Base-by-base conservation (phyloP, 495 filamentous ascomycete species). In the Talaromyces wortmannii region DNA sequence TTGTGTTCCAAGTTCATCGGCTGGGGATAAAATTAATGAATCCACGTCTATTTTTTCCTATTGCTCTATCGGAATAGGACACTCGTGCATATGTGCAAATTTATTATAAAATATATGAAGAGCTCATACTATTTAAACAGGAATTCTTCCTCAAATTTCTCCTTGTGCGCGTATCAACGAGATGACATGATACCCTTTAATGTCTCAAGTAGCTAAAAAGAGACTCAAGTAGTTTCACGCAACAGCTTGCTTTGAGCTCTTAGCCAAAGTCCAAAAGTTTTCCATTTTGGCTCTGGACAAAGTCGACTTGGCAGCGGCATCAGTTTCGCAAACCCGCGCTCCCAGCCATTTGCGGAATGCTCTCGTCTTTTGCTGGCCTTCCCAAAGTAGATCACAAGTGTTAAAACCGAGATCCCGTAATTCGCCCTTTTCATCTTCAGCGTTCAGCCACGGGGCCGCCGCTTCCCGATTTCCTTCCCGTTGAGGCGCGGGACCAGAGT, bases 241-340 rank as follows among this genome's bases (percentile, higher is more conserved):
- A 46, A 30, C 30, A n/a, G 40, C 42, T 53, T 67, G 71, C 58
- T 78, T 76, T 49, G 74, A 63, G 56, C 78, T 87, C 82, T 95
- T 97, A 3, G 91, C 94, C 65, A 91, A 73, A n/a, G 85, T 86
- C 94, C 94, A 99, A 63, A 97, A 91, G 61, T 84, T 95, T 67
- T 97, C 94, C 83, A 97, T 87, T 74, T 95, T 97, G 6, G 81
- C 79, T 59, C 88, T 81, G 4, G 82, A 71, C 59, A 99, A 67
- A 33, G 84, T 79, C 57, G 96, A 89, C 70, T 88, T 87, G 7
- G 94, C 94, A 62, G 91, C 83, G 23, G 81, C 82, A 67, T 99
- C 94, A 7, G 86, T 91, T 69, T 96, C 95, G 66, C 89, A 95
- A 6, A 90, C 79, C 67, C 87, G 87, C 44, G 80, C 87, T 7